These are phyloP conservation scores for Drechslerella coelobrocha DNA, from an alignment of 2,329 filamentous ascomycete species.

Conservation along the genomic window DNA sequence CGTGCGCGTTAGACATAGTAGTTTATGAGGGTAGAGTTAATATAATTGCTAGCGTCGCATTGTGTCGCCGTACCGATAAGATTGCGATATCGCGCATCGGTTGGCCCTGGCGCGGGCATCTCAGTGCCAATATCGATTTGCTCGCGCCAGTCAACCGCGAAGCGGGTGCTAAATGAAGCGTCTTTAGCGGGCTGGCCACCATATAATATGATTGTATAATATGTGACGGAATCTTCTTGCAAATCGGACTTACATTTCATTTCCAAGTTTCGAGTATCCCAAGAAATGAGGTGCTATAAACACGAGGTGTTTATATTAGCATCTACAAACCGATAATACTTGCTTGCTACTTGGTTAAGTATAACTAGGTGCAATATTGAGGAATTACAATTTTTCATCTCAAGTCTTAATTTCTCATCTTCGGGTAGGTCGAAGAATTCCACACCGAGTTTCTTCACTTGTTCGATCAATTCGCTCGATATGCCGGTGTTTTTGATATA, in stretches of 20 bases:
- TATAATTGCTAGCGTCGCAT: too few species aligned
- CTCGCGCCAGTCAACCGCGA: slow-evolving; percentile 78
- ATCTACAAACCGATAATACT: neutral
- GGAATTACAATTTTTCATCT: slow-evolving; percentile 55
- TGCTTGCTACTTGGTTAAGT: neutral
- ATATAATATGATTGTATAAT: neutral
- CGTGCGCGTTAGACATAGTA: neutral
- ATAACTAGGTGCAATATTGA: neutral
- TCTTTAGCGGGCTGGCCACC: neutral
- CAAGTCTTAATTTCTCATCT: slow-evolving; percentile 71
- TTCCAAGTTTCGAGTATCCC: slow-evolving; percentile 71
- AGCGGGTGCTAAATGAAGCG: slow-evolving; percentile 67
- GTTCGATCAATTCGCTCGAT: slow-evolving; percentile 68
- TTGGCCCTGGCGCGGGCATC: slow-evolving; percentile 69
- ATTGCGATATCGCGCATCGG: slow-evolving; percentile 74
- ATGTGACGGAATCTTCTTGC: neutral
- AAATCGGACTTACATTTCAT: slow-evolving; percentile 63
- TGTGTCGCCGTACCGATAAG: slow-evolving; percentile 74
- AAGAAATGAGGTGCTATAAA: slow-evolving; percentile 69
- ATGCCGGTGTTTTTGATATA: slow-evolving; percentile 84
- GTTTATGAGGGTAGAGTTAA: slow-evolving; percentile 58
- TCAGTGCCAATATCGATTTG: slow-evolving; percentile 86
- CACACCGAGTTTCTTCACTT: slow-evolving; percentile 72
- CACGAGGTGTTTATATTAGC: neutral
- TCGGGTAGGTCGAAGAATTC: slow-evolving; percentile 77